Conservation (phyloP, 345 rosid genomes). For the Camelina hispida region DNA sequence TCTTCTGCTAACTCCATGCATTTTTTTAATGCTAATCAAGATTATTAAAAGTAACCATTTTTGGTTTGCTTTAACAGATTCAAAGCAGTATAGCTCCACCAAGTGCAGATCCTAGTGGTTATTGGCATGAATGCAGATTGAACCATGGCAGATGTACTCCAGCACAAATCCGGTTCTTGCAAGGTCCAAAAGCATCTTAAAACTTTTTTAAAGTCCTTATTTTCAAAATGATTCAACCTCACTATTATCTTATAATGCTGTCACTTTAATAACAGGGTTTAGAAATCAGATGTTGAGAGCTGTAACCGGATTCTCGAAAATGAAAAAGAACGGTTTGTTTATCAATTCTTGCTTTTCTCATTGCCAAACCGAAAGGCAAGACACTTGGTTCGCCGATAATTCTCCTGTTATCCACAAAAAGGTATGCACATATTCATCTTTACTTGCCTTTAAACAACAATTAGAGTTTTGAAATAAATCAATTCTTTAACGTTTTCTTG, state of each 20-base stretch:
- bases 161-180: constrained; percentile 73
- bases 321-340: constrained; percentile 76
- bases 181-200: constrained; percentile 51
- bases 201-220: neutral
- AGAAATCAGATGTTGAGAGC: constrained; percentile 78
- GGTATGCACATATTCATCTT: constrained; percentile 48
- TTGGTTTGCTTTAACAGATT: constrained; percentile 53
- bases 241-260: neutral
- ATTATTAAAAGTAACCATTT: constrained; percentile 10
- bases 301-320: constrained; percentile 60
- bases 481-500: neutral
- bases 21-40: constrained; percentile 19
- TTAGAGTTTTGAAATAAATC: neutral
- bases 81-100: constrained; percentile 93
- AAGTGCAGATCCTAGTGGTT: constrained; percentile 87
- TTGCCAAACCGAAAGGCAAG: constrained; percentile 94
- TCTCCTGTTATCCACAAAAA: constrained; percentile 77
- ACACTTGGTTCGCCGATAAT: constrained; percentile 86
- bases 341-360: constrained; percentile 96
- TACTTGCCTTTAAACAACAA: neutral
- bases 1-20: constrained; percentile 7
- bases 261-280: constrained; percentile 56
- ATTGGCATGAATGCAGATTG: constrained; percentile 83
- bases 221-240: neutral
- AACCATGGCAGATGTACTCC: constrained; percentile 77